Evolutionary conservation across 163 green algal genomes (phyloP), one percentile per base, ranked within the genome.

Genomic region (Coccomyxa subellipsoidea): DNA sequence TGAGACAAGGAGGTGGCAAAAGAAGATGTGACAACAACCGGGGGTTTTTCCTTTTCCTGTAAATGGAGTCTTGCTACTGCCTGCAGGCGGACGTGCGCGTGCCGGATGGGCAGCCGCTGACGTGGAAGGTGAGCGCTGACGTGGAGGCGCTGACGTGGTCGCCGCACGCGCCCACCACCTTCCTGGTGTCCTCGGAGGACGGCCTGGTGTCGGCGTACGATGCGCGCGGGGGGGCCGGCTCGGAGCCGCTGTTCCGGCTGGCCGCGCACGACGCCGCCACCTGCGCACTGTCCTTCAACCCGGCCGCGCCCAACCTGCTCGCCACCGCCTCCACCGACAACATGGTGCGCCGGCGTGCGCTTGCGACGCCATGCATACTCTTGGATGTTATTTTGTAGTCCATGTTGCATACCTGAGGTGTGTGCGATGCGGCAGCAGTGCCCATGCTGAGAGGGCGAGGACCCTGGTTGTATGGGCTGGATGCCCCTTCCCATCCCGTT

Each of bases 251-350:
- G 47, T 98, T 91, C 85, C 83, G 83, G 34, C 84, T 98, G 23
- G 82, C 86, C 8, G 96, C 96, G 2, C 96, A 99, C 83, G 87
- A 94, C 87, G 96, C 96, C 84, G 88, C 95, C 6, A 89, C 94
- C 12, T 97, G 92, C 80, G 85, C 92, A 0, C 78, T 99, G 32
- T 90, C 81, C 82, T 97, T 97, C 87, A 91, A 90, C 90, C 87
- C 92, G 5, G 87, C 84, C 37, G 87, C 88, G 0, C 88, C 88
- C 4, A 90, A 89, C 2, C 85, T 99, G 75, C 86, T 99, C 37
- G 90, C 94, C 29, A 99, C 96, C 0, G 93, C 84, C 0, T 98
- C 94, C 9, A 97, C 93, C 0, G 96, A 99, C 91, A 98, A 97
- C 83, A 93, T 91, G 80, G 93, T 95, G 73, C 73, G 82, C 0